These are phyloP conservation scores for Teratosphaeria destructans DNA, from an alignment of 2,329 filamentous ascomycete genomes.

Conservation along the genomic window DNA sequence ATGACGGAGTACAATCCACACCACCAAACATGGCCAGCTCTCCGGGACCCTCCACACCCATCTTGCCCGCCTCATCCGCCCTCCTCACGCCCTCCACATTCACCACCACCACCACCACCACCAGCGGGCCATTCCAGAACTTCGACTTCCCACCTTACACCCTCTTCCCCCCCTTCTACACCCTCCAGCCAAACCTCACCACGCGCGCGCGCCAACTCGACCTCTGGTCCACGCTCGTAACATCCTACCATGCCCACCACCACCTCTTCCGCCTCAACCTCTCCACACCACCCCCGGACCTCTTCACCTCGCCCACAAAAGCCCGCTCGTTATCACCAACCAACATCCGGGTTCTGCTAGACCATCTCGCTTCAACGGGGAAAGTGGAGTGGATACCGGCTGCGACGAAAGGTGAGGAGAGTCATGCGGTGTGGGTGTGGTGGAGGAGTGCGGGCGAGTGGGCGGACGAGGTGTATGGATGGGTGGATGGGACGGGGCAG, in stretches of 20 bases:
- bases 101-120: not conserved
- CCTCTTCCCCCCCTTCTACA: slow-evolving; percentile 78
- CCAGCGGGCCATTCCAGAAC: not conserved
- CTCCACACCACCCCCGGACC: slow-evolving; percentile 36
- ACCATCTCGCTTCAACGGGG: slow-evolving; percentile 46
- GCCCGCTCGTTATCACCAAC: slow-evolving; percentile 38
- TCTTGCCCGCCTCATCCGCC: not conserved
- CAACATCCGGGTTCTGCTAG: slow-evolving; percentile 44
- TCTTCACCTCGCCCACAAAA: slow-evolving; percentile 43
- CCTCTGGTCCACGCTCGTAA: slow-evolving; percentile 81
- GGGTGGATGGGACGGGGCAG: slow-evolving; percentile 79
- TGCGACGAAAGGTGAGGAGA: slow-evolving; percentile 20
- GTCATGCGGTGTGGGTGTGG: slow-evolving; percentile 59
- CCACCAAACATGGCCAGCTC: not conserved
- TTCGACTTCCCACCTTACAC: slow-evolving; percentile 39
- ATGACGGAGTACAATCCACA: not conserved
- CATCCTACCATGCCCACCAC: slow-evolving; percentile 70
- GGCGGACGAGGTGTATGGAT: slow-evolving; percentile 66
- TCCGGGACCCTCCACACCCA: not conserved
- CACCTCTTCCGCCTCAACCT: slow-evolving; percentile 66
- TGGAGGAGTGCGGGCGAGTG: slow-evolving; percentile 87
- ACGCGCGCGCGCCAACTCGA: slow-evolving; percentile 66
- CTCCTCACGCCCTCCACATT: not conserved
- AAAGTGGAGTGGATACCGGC: slow-evolving; percentile 50
- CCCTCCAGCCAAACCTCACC: slow-evolving; percentile 61